These are phyloP conservation scores for Diaporthe longicolla DNA, from an alignment of 2,329 filamentous ascomycete species.

Conservation along the genomic window DNA sequence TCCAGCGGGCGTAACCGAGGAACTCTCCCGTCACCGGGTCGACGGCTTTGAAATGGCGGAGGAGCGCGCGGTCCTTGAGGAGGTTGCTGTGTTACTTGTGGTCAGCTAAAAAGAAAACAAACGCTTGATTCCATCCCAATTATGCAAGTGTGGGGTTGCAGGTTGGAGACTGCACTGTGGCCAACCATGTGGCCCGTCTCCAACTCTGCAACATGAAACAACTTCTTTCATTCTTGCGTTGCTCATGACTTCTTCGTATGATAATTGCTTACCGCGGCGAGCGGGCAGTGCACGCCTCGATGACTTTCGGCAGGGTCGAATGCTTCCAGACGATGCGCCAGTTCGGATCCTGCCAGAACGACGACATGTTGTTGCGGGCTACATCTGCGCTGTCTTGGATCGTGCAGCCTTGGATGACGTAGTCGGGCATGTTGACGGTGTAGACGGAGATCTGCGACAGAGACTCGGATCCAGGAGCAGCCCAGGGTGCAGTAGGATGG, in stretches of 20 bases:
- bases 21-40: constrained; percentile 44
- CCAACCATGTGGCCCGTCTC: no score
- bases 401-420: constrained; percentile 41
- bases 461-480: background rate
- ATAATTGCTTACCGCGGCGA: constrained; percentile 17
- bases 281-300: constrained; percentile 28
- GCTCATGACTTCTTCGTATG: no score
- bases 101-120: no score
- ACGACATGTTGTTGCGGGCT: constrained; percentile 45
- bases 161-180: no score
- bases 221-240: no score
- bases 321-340: constrained; percentile 43
- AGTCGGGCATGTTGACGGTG: constrained; percentile 26
- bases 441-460: background rate
- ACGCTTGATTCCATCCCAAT: no score
- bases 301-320: constrained; percentile 28
- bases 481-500: background rate
- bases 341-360: constrained; percentile 45
- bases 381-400: constrained; percentile 41
- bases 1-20: constrained; percentile 46
- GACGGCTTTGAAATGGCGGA: constrained; percentile 46
- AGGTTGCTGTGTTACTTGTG: constrained; percentile 34
- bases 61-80: constrained; percentile 39
- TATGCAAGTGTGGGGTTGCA: no score
- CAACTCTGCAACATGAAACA: no score